These are phyloP conservation scores for Discostella stelligera DNA, from an alignment of 352 stramenopile species.

Conservation along the genomic window DNA sequence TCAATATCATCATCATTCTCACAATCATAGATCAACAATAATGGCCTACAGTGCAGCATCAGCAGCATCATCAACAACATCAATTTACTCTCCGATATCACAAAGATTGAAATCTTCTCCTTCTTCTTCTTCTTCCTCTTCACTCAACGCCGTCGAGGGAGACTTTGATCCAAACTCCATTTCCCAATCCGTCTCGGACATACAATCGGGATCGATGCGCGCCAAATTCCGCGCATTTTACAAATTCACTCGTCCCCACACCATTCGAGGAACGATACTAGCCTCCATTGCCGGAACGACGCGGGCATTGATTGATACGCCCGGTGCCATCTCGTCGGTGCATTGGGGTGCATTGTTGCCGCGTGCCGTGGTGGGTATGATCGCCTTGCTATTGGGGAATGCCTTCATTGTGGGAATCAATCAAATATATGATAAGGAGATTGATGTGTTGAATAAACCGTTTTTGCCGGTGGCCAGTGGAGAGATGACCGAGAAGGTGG, in stretches of 20 bases:
- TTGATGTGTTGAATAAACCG: slow-evolving; percentile 86
- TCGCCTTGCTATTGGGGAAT: slow-evolving; percentile 85
- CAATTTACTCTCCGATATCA: background rate
- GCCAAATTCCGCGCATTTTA: slow-evolving; percentile 77
- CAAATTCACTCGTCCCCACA: slow-evolving; percentile 87
- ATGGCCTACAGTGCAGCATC: too few species aligned
- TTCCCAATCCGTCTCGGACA: slow-evolving; percentile 42
- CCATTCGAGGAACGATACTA: slow-evolving; percentile 86
- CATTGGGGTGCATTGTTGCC: slow-evolving; percentile 75
- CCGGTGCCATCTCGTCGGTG: slow-evolving; percentile 58
- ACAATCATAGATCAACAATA: background rate
- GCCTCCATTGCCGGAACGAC: slow-evolving; percentile 83
- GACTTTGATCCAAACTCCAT: slow-evolving; percentile 80
- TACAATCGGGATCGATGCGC: slow-evolving; percentile 68
- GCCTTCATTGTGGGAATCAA: slow-evolving; percentile 89
- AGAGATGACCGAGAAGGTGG: slow-evolving; percentile 78
- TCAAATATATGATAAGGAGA: slow-evolving; percentile 86
- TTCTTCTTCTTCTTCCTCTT: slow-evolving; percentile 5
- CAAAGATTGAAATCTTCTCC: background rate
- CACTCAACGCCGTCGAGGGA: slow-evolving; percentile 59
- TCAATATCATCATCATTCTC: background rate
- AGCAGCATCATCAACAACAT: background rate
- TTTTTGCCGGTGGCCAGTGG: slow-evolving; percentile 85
- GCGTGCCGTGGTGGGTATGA: slow-evolving; percentile 80
- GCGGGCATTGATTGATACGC: slow-evolving; percentile 81